A percentile compares a stretch with the other conserved stretches of the same genome.
These are phyloP conservation scores for Aspergillus neotritici DNA, from an alignment of 2,329 filamentous ascomycete genomes.

Conservation along the genomic window DNA sequence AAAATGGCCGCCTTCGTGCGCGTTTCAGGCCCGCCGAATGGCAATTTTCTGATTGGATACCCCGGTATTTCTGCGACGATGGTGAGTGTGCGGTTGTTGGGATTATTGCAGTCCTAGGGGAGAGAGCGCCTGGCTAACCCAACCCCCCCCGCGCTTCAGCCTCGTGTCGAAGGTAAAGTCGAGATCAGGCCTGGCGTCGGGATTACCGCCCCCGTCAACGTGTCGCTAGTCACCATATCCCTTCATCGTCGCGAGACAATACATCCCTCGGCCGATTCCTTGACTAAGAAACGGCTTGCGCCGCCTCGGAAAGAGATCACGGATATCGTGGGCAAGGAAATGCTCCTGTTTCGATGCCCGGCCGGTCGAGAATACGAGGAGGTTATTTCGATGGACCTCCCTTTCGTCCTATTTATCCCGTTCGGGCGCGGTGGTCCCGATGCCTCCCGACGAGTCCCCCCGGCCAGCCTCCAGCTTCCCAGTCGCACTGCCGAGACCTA, in stretches of 20 bases:
- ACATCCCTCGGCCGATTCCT: slow-evolving; percentile 88
- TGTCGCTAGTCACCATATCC: slow-evolving; percentile 91
- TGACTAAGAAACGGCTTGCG: slow-evolving; percentile 85
- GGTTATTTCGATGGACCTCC: slow-evolving; percentile 91
- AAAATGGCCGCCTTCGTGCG: slow-evolving; percentile 77
- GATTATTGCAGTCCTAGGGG: too few species aligned
- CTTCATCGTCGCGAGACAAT: slow-evolving; percentile 92
- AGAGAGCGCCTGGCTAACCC: not conserved
- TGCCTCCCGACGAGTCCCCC: slow-evolving; percentile 80
- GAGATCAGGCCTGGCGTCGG: slow-evolving; percentile 86
- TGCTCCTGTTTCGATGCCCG: slow-evolving; percentile 81
- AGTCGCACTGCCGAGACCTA: slow-evolving; percentile 94
- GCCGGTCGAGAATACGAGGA: slow-evolving; percentile 79
- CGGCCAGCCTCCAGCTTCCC: slow-evolving; percentile 82
- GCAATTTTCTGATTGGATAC: slow-evolving; percentile 93
- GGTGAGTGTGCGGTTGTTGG: slow-evolving; percentile 53
- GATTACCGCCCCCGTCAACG: slow-evolving; percentile 77
- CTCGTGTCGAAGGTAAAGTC: slow-evolving; percentile 94
- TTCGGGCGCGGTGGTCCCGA: slow-evolving; percentile 89
- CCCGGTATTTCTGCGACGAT: slow-evolving; percentile 95
- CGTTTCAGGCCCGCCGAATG: slow-evolving; percentile 95
- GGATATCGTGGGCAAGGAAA: slow-evolving; percentile 92
- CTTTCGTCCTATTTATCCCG: slow-evolving; percentile 95
- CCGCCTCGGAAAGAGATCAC: slow-evolving; percentile 84
- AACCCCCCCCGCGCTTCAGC: slow-evolving; percentile 47